Evolutionary conservation across 495 filamentous ascomycete species (phyloP).

Genomic region (Bacidia rubella): DNA sequence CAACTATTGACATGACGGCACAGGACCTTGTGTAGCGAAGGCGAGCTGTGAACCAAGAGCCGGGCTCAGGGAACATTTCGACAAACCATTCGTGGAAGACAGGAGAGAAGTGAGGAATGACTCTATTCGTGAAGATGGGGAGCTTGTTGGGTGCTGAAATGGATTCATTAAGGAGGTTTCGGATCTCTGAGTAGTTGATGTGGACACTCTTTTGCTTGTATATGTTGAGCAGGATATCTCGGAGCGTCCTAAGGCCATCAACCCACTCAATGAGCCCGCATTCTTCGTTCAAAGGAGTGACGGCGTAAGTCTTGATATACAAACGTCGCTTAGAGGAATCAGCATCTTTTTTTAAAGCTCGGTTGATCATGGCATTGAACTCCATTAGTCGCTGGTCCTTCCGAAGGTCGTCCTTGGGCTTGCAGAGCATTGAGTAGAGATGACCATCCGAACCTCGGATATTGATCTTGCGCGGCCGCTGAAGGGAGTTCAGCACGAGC

Average conservation of each 20-base stretch:
- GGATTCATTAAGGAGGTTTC: constrained; percentile 42
- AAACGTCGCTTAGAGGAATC: constrained; percentile 75
- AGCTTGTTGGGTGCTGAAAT: constrained; percentile 39
- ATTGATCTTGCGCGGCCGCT: constrained; percentile 81
- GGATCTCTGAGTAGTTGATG: constrained; percentile 47
- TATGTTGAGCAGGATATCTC: constrained; percentile 72
- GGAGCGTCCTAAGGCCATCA: constrained; percentile 84
- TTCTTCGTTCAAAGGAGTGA: constrained; percentile 94
- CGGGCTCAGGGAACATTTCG: constrained; percentile 84
- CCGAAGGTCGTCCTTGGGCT: constrained; percentile 93
- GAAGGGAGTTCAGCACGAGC: constrained; percentile 76
- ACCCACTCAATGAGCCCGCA: constrained; percentile 98
- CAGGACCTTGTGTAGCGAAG: constrained; percentile 83
- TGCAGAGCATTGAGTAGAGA: constrained; percentile 80
- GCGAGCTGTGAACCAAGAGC: constrained; percentile 82
- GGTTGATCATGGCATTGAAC: constrained; percentile 96
- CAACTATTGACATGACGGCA: constrained; percentile 96
- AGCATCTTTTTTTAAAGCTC: constrained; percentile 77
- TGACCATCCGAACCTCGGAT: constrained; percentile 80
- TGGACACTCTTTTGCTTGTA: constrained; percentile 57
- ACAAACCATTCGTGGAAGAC: constrained; percentile 91
- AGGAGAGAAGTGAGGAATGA: constrained; percentile 54
- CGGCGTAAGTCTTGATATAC: constrained; percentile 92
- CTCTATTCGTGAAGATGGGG: constrained; percentile 52
- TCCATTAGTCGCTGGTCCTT: constrained; percentile 98